Evolutionary conservation across 1,139 yeast genomes (phyloP), one percentile per base, ranked within the genome.

Genomic region (Geotrichum reessii): DNA sequence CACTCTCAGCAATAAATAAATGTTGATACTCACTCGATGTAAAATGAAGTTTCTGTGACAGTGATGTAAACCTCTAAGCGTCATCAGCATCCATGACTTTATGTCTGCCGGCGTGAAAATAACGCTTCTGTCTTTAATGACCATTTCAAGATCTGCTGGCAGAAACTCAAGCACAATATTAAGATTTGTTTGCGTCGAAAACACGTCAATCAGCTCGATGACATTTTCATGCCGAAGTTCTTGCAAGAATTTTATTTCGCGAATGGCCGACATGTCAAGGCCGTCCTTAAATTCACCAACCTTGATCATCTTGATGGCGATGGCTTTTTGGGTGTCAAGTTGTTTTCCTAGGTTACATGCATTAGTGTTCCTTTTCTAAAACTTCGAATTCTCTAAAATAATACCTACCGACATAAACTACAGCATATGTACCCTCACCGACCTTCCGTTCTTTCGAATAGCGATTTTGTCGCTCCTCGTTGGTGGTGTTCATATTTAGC

Each of bases 361-460:
- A 33, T 58, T 14, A 46, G 25, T 11, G 9, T 6, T 24, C 25
- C 8, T 14, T 7, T 24, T 61, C 58, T 74, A 31, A 66, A 67
- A 57, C 72, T 65, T 5, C 47, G 42, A 4, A 9, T n/a, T 24
- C 6, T 11, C n/a, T 22, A 28, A 49, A 31, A 14, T 25, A 46
- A 65, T 84, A 86, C 60, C 80, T 81, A 0, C 97, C 98, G 19
- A 93, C 78, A 69, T 87, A 93, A 1, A 95, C 99, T 60, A 92
- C 96, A 52, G 99, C 99, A 77, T 93, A 95, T 0, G 99, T 95
- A 74, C 99, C 99, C 75, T 95, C 99, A 70, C 99, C 99, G 28
- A 93, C 97, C 71, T 92, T 92, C 65, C 82, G 83, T 61, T 89
- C 95, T 72, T 57, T 57, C 8, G 60, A 47, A 25, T 59, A 59